phyloP scores from a whole-genome alignment of 1,284 basidiomycete species.

The Malassezia brasiliensis region DNA sequence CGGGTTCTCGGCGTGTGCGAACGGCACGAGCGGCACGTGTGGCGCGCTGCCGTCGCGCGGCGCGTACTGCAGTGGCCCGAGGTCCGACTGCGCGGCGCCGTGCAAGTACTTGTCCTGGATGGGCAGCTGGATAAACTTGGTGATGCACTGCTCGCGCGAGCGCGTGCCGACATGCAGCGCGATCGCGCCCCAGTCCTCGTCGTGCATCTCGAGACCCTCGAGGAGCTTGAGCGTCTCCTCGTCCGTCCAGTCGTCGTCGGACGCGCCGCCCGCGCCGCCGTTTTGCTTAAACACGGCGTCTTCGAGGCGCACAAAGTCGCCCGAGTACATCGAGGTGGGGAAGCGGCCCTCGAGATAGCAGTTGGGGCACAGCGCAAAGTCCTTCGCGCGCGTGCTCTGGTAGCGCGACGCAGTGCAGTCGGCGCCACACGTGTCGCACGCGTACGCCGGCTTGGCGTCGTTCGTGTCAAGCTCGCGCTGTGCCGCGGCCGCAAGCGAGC shows the following conservation, averaged over 20 bases:
- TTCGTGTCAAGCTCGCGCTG: constrained; percentile 51
- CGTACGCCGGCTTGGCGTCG: constrained; percentile 54
- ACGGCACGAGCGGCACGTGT: constrained; percentile 54
- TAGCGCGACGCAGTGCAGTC: constrained; percentile 84
- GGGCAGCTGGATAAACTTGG: constrained; percentile 87
- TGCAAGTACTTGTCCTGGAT: constrained; percentile 82
- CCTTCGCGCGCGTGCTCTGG: constrained; percentile 77
- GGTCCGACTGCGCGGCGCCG: constrained; percentile 51
- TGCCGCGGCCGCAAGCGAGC: constrained; percentile 48
- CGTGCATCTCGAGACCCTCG: constrained; percentile 94
- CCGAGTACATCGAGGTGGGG: constrained; percentile 88
- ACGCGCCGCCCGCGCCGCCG: constrained; percentile 51
- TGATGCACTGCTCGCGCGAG: constrained; percentile 85
- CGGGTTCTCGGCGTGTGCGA: constrained; percentile 89
- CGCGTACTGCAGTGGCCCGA: constrained; percentile 66
- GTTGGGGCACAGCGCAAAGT: constrained; percentile 58
- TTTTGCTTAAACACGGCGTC: constrained; percentile 51
- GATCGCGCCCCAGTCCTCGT: constrained; percentile 89
- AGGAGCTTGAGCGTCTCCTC: constrained; percentile 79
- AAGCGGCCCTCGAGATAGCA: constrained; percentile 96
- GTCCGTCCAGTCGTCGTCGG: constrained; percentile 73
- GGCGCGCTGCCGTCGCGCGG: constrained; percentile 25
- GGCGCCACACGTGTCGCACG: constrained; percentile 86
- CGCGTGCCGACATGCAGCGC: constrained; percentile 85
- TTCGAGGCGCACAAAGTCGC: constrained; percentile 85